phyloP scores from a whole-genome alignment of 257 asterid species.

The Salvia splendens region DNA sequence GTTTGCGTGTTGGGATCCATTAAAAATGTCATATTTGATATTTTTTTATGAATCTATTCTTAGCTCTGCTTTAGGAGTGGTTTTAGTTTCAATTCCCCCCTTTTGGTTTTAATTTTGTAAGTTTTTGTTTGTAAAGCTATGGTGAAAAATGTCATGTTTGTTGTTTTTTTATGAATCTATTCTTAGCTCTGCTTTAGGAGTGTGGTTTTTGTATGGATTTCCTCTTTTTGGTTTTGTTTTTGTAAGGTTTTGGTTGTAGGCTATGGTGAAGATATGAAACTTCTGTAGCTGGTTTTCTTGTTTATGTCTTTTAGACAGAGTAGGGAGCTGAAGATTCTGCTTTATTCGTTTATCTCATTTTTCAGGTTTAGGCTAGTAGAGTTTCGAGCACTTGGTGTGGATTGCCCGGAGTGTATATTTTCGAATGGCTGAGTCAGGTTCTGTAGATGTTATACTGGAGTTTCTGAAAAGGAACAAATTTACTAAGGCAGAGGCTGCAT shows the following conservation, averaged over 20 bases:
- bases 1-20: slow-evolving; percentile 37
- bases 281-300: slow-evolving; percentile 1
- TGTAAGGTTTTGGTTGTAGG: slow-evolving; percentile 19
- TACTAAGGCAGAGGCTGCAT: slow-evolving; percentile 87
- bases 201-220: slow-evolving; percentile 24
- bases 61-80: slow-evolving; percentile 11
- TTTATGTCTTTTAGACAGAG: slow-evolving; percentile 16
- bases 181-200: slow-evolving; percentile 21
- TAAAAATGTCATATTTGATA: slow-evolving; percentile 26
- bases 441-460: slow-evolving; percentile 77
- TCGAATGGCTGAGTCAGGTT: slow-evolving; percentile 72
- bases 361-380: slow-evolving; percentile 55
- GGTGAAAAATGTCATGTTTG: slow-evolving; percentile 24
- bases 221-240: neutral
- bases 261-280: slow-evolving; percentile 15
- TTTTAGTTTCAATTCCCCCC: slow-evolving; percentile 17
- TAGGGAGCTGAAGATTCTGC: slow-evolving; percentile 24
- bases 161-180: neutral
- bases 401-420: slow-evolving; percentile 27
- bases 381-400: slow-evolving; percentile 31
- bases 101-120: slow-evolving; percentile 11
- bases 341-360: slow-evolving; percentile 23
- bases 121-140: slow-evolving; percentile 18
- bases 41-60: neutral
- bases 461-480: slow-evolving; percentile 72